A percentile compares a stretch with the other conserved stretches of the same genome.
phyloP scores from a whole-genome alignment of 2,329 filamentous ascomycete species.

The Pseudocercospora fuligena region DNA sequence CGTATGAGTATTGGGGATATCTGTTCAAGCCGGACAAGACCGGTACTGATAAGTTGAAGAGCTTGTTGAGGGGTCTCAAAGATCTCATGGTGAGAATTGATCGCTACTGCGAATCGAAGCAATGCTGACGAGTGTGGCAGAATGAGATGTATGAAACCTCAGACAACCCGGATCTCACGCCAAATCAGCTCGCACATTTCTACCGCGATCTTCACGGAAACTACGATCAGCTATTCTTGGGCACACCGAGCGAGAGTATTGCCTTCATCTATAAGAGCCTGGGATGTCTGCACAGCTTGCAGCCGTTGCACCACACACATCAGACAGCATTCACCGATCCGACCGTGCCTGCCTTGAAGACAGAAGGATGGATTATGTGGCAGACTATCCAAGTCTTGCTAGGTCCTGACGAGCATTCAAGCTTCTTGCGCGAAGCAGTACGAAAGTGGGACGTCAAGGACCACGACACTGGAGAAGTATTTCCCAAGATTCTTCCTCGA shows the following conservation, averaged over 20 bases:
- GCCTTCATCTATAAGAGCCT: conserved; percentile 92
- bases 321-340: conserved; percentile 72
- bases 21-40: conserved; percentile 58
- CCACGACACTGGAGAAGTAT: conserved; percentile 64
- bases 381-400: conserved; percentile 88
- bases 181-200: conserved; percentile 55
- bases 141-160: conserved; percentile 49
- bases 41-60: conserved; percentile 53
- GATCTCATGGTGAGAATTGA: conserved; percentile 48
- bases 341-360: conserved; percentile 79
- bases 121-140: conserved; percentile 36
- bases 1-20: conserved; percentile 57
- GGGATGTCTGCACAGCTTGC: conserved; percentile 86
- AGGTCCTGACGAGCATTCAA: conserved; percentile 84
- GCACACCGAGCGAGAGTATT: conserved; percentile 73
- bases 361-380: conserved; percentile 88
- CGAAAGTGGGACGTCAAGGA: conserved; percentile 76
- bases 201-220: conserved; percentile 54
- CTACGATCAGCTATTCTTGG: conserved; percentile 71
- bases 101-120: neutral
- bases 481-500: conserved; percentile 68
- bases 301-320: conserved; percentile 57
- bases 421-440: conserved; percentile 80
- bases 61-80: conserved; percentile 53
- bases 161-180: conserved; percentile 53